Evolutionary conservation across 805 yeast species (phyloP), one percentile per base, ranked within the genome.

Genomic region (Candida xyloterini): DNA sequence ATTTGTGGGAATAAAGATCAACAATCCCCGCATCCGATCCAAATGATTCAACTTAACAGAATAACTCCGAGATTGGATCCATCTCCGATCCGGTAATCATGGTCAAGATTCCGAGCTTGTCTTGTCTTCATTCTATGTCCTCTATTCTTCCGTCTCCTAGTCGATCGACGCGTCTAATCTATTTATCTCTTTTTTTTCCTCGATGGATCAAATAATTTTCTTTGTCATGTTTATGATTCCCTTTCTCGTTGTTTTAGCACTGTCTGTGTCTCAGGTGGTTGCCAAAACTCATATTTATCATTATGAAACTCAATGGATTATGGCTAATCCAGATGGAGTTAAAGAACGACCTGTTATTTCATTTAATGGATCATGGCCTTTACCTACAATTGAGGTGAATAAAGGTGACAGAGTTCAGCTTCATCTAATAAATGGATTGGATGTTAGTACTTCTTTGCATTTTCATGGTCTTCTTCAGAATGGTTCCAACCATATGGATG

Each of bases 401-500:
- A 79, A 73, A 47, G 83, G 85, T 29, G 91, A 84, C 53, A 66
- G 78, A 15, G 67, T 84, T 4, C 65, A 74, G 46, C 46, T 84
- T 13, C 74, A 75, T 52, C 67, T 84, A 53, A 78, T 73, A 22
- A 84, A 84, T 49, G 85, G 81, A 1, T 69, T 84, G 13, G 49
- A 56, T 42, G 35, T 48, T 9, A 66, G 70, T 50, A 83, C 93
- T 13, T 70, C 89, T 2, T 63, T 84, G 47, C 95, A 84, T 65
- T 82, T 84, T 75, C 95, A 84, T 56, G 95, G 95, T 5, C 55
- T 84, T 52, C 78, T 80, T 60, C 86, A 80, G 66, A 72, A 73
- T 44, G 81, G 82, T 3, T 60, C 79, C 7, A 62, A 59, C 48
- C 68, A 67, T 34, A 81, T 81, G 87, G 95, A 84, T 59, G 95